A percentile compares a stretch with the other conserved stretches of the same genome.
Evolutionary conservation across 768 basidiomycete genomes (phyloP).

Genomic region (Tulasnella calospora): DNA sequence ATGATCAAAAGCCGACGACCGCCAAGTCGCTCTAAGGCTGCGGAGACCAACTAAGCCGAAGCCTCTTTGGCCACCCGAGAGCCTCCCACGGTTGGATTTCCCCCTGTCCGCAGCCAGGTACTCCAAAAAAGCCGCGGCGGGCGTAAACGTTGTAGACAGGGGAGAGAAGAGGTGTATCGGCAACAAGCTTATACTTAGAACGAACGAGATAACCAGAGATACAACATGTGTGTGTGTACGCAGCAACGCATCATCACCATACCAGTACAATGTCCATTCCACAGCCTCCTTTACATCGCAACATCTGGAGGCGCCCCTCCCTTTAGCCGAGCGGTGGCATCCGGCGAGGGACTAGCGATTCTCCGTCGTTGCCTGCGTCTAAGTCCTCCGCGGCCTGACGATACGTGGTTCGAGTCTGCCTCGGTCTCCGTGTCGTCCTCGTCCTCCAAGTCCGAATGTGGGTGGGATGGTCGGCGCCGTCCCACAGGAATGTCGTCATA

Average conservation of each 20-base stretch:
- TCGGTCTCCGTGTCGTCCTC: slow-evolving; percentile 21
- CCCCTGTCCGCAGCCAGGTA: background rate
- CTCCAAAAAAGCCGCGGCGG: background rate
- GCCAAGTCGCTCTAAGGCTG: slow-evolving; percentile 9
- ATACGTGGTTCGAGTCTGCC: background rate
- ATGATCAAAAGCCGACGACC: slow-evolving; percentile 1
- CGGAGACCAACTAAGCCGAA: background rate
- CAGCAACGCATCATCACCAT: background rate
- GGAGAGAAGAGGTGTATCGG: background rate
- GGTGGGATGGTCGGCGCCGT: slow-evolving; percentile 2
- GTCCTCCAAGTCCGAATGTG: slow-evolving; percentile 16
- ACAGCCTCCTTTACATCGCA: slow-evolving; percentile 1
- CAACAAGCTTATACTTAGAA: background rate
- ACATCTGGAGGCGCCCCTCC: background rate
- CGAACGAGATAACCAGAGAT: background rate
- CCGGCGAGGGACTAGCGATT: slow-evolving; percentile 24
- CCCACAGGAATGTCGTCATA: slow-evolving; percentile 7
- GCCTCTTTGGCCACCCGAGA: background rate
- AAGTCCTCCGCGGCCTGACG: background rate
- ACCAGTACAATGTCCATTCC: background rate
- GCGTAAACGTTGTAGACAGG: background rate
- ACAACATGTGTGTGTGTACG: background rate
- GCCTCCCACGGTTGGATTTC: background rate
- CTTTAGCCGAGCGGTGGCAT: background rate
- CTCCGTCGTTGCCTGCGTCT: slow-evolving; percentile 18